Conservation (phyloP, 495 filamentous ascomycete species). For the Aspergillus nidulans region DNA sequence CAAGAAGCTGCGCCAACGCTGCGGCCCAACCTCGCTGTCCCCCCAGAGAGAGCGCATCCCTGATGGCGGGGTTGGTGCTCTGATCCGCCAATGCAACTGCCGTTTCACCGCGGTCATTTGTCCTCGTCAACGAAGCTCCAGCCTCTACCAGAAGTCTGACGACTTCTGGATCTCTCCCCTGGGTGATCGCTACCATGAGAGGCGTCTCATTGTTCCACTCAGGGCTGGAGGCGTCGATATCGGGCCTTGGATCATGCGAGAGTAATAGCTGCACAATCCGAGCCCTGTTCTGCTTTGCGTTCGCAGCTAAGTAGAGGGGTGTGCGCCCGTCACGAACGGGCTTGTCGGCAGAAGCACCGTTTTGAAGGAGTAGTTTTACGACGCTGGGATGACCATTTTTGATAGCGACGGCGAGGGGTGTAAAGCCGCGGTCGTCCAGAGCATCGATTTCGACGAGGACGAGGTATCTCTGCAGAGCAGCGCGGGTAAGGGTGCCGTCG, state of each 20-base stretch:
- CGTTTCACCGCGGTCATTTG: neutral
- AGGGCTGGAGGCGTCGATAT: neutral
- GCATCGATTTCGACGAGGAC: neutral
- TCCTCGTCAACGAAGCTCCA: neutral
- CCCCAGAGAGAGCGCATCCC: neutral
- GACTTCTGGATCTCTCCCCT: neutral
- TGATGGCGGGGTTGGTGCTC: neutral
- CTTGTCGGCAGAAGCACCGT: neutral
- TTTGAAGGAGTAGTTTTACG: slow-evolving; percentile 1
- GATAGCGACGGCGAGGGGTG: neutral
- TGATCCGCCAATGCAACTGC: neutral
- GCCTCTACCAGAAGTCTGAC: neutral
- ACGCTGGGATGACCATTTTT: neutral
- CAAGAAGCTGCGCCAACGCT: neutral
- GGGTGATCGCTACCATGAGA: neutral
- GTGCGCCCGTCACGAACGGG: neutral
- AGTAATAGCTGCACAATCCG: neutral
- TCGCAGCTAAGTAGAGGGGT: neutral
- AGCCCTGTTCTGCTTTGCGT: neutral
- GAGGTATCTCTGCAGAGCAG: neutral
- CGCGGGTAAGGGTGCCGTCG: neutral
- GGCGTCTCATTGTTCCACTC: neutral
- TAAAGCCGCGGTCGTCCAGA: neutral
- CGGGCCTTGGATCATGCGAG: neutral
- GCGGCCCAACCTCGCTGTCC: neutral